phyloP scores from a whole-genome alignment of 176 grass and related monocot species.

The Carex kokanica region DNA sequence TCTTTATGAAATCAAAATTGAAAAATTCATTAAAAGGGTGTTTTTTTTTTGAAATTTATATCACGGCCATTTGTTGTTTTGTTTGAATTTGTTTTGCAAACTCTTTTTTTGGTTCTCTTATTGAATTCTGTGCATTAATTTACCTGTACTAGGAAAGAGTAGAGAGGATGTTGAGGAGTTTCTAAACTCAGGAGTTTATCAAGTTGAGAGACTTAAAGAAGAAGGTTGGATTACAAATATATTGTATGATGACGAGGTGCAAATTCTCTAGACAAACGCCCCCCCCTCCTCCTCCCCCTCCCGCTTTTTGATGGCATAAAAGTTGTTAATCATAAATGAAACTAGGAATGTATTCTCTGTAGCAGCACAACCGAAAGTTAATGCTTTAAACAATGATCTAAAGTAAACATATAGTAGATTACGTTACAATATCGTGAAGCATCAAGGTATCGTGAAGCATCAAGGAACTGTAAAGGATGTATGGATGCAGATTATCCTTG shows the following conservation, averaged over 20 bases:
- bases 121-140: constrained; percentile 16
- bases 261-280: constrained; percentile 10
- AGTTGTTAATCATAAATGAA: background rate
- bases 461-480: background rate
- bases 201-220: constrained; percentile 90
- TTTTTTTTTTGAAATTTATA: no score
- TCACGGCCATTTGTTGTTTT: background rate
- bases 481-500: constrained; percentile 1
- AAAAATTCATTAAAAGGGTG: background rate
- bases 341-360: background rate
- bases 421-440: background rate
- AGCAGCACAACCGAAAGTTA: background rate
- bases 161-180: constrained; percentile 76
- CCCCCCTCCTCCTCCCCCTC: no score
- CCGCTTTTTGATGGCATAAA: constrained; percentile 1
- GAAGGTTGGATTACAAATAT: constrained; percentile 96
- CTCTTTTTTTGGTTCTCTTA: constrained; percentile 22
- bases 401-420: background rate
- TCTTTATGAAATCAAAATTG: background rate
- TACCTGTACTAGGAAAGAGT: constrained; percentile 70
- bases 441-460: no score
- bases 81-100: constrained; percentile 29
- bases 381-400: background rate
- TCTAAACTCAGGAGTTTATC: constrained; percentile 95
- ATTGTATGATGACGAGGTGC: constrained; percentile 95